Evolutionary conservation across 2,329 filamentous ascomycete genomes (phyloP).

Genomic region (Byssoonygena ceratinophila): DNA sequence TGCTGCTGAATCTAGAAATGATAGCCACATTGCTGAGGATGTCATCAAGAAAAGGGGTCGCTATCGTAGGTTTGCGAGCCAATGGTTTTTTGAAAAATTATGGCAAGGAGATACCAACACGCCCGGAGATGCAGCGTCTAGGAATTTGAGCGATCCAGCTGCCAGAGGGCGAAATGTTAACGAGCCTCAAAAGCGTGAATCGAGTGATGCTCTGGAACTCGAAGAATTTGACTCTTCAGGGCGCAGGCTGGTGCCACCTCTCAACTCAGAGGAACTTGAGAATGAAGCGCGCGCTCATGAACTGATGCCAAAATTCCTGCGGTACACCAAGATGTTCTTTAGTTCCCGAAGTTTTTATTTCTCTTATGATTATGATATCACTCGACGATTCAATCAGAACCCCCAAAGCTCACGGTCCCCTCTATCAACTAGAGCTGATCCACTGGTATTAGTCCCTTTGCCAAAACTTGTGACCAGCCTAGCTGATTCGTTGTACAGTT

Average conservation of each 20-base stretch:
- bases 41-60: constrained; percentile 72
- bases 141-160: constrained; percentile 12
- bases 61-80: constrained; percentile 79
- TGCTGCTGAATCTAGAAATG: constrained; percentile 34
- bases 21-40: constrained; percentile 65
- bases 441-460: constrained; percentile 39
- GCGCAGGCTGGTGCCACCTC: constrained; percentile 2
- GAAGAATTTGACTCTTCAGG: constrained; percentile 15
- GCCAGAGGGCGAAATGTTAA: constrained; percentile 4
- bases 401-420: constrained; percentile 43
- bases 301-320: constrained; percentile 71
- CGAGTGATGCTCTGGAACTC: constrained; percentile 14
- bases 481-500: constrained; percentile 39
- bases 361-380: constrained; percentile 89
- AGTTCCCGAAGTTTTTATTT: constrained; percentile 84
- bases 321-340: constrained; percentile 75
- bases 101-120: constrained; percentile 46
- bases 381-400: constrained; percentile 47
- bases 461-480: not conserved
- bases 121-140: not conserved
- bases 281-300: constrained; percentile 38
- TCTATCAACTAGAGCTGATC: constrained; percentile 62
- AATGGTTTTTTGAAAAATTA: constrained; percentile 80
- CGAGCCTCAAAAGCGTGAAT: not conserved
- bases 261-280: constrained; percentile 2